Percentiles rank a stretch among this genome's conserved stretches.
These are phyloP conservation scores for Suillus alpinus DNA, from an alignment of 768 basidiomycete species.

Conservation along the genomic window DNA sequence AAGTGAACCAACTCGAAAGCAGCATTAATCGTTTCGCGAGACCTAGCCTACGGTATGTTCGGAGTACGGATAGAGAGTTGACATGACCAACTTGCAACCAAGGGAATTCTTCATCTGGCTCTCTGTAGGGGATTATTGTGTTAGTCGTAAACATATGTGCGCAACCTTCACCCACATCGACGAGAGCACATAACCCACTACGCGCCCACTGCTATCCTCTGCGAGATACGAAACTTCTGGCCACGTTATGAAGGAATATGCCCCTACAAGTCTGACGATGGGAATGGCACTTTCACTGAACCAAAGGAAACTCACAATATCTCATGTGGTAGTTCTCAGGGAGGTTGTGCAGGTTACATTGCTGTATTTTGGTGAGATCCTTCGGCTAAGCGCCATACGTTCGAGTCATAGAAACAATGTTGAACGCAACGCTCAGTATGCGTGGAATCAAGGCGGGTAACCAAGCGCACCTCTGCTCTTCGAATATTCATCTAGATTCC, in stretches of 20 bases:
- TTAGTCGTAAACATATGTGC: neutral
- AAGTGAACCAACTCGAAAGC: conserved; percentile 19
- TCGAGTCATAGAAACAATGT: neutral
- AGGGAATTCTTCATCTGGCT: conserved; percentile 18
- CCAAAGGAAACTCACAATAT: conserved; percentile 22
- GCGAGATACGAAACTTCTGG: conserved; percentile 54
- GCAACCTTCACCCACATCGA: conserved; percentile 41
- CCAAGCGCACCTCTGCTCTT: conserved; percentile 23
- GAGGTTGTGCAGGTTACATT: conserved; percentile 51
- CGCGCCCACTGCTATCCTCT: conserved; percentile 44
- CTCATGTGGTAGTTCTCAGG: conserved; percentile 46
- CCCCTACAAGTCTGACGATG: conserved; percentile 32
- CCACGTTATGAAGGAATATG: conserved; percentile 47
- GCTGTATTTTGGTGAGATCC: conserved; percentile 48
- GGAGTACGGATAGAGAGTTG: conserved; percentile 28
- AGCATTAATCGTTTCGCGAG: conserved; percentile 26
- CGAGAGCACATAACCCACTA: conserved; percentile 56
- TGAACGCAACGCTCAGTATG: neutral
- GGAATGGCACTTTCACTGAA: neutral
- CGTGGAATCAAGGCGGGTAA: neutral
- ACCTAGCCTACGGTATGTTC: conserved; percentile 28
- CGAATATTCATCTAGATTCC: conserved; percentile 27
- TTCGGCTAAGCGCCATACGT: conserved; percentile 31
- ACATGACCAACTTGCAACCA: conserved; percentile 20
- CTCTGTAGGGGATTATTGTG: conserved; percentile 11